Conservation (phyloP, 352 stramenopile species). For the Phytophthora sp. region DNA sequence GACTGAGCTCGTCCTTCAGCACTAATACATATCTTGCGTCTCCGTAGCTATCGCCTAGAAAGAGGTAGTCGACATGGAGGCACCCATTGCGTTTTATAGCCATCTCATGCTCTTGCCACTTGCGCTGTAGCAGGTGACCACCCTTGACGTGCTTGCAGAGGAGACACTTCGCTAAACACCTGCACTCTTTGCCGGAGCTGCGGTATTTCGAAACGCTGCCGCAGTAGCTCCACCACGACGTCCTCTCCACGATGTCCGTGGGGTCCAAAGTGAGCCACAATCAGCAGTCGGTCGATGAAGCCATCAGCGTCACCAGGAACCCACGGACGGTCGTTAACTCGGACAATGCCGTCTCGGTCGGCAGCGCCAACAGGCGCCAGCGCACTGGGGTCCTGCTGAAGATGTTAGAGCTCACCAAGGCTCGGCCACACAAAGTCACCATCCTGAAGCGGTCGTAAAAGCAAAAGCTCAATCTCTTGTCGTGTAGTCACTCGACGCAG, state of each 20-base stretch:
- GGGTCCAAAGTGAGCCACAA: constrained; percentile 6
- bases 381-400: not conserved
- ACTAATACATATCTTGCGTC: not conserved
- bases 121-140: not conserved
- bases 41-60: not conserved
- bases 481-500: not conserved
- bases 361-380: not conserved
- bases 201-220: not conserved
- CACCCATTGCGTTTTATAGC: constrained; percentile 5
- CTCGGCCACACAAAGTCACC: not conserved
- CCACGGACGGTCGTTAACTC: not conserved
- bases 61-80: constrained; percentile 14
- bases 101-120: not conserved
- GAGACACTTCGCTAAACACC: not conserved
- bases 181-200: not conserved
- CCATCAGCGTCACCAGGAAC: not conserved
- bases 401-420: not conserved
- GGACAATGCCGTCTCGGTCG: not conserved
- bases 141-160: constrained; percentile 24
- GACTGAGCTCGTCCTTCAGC: constrained; percentile 12
- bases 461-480: not conserved
- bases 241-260: constrained; percentile 14
- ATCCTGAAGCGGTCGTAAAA: not conserved
- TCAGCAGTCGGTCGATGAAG: not conserved
- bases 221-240: not conserved